Conservation (phyloP, 352 stramenopile species). For the Pseudoperonospora humuli region DNA sequence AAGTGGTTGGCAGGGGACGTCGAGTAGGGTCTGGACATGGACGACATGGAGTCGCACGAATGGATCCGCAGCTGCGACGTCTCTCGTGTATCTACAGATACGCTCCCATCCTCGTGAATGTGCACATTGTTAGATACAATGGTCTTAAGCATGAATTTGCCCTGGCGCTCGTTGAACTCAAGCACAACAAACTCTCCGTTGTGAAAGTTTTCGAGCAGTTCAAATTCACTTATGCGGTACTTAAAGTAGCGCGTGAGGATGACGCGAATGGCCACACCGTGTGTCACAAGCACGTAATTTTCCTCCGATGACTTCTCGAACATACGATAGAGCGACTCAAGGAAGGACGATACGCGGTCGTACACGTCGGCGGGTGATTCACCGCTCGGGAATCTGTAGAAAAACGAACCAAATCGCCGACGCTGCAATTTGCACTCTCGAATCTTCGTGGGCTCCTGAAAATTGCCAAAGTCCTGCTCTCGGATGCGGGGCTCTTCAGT, state of each 20-base stretch:
- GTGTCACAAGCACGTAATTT: slow-evolving; percentile 83
- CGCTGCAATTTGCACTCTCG: slow-evolving; percentile 73
- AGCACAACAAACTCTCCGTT: slow-evolving; percentile 81
- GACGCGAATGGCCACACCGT: slow-evolving; percentile 81
- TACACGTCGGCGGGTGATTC: slow-evolving; percentile 85
- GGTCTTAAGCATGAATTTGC: slow-evolving; percentile 56
- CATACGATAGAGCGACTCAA: slow-evolving; percentile 82
- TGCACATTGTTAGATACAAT: slow-evolving; percentile 57
- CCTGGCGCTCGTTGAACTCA: slow-evolving; percentile 53
- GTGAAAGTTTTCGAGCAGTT: slow-evolving; percentile 78
- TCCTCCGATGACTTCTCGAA: slow-evolving; percentile 72
- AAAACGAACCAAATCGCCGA: slow-evolving; percentile 79
- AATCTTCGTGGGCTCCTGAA: slow-evolving; percentile 78
- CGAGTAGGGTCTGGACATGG: slow-evolving; percentile 42
- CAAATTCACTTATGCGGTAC: slow-evolving; percentile 80
- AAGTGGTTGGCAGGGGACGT: slow-evolving; percentile 66
- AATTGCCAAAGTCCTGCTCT: slow-evolving; percentile 89
- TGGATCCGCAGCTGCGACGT: slow-evolving; percentile 42
- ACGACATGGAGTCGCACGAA: slow-evolving; percentile 33
- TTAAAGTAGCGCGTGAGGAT: slow-evolving; percentile 88
- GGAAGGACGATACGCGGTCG: slow-evolving; percentile 83
- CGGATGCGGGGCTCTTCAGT: slow-evolving; percentile 80
- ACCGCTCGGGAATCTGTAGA: slow-evolving; percentile 84
- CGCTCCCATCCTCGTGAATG: slow-evolving; percentile 33
- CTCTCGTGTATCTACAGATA: slow-evolving; percentile 40